Evolutionary conservation across 495 filamentous ascomycete species (phyloP).

Genomic region (Clavariopsis aquatica): DNA sequence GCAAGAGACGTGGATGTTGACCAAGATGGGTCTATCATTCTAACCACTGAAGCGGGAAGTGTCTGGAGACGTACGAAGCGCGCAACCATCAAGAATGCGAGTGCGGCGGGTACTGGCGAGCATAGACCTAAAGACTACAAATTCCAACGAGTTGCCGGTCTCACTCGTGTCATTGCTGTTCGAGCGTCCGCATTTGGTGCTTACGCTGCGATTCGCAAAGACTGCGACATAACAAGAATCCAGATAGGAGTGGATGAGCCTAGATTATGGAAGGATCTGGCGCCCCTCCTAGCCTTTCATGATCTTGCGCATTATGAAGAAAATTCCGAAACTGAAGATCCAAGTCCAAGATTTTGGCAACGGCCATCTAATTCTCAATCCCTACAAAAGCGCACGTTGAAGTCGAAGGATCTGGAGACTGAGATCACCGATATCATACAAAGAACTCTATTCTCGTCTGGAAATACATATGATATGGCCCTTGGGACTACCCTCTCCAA

Average conservation of each 20-base stretch:
- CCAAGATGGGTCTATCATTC: constrained; percentile 91
- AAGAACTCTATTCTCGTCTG: constrained; percentile 45
- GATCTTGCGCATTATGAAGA: constrained; percentile 37
- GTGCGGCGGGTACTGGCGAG: constrained; percentile 51
- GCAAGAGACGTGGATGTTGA: constrained; percentile 84
- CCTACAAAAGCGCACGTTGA: constrained; percentile 40
- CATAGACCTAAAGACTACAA: constrained; percentile 82
- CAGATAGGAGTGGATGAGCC: constrained; percentile 66
- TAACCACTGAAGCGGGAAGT: constrained; percentile 86
- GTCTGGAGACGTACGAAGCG: constrained; percentile 87
- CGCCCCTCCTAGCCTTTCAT: constrained; percentile 65
- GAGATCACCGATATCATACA: constrained; percentile 41
- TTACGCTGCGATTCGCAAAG: constrained; percentile 83
- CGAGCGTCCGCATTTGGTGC: constrained; percentile 84
- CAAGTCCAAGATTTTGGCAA: constrained; percentile 52
- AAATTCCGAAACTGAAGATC: constrained; percentile 40
- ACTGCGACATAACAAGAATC: constrained; percentile 77
- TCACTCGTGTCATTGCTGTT: constrained; percentile 80
- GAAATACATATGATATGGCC: constrained; percentile 46
- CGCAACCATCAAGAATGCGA: constrained; percentile 73
- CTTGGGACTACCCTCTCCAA: constrained; percentile 64
- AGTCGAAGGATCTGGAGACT: constrained; percentile 44
- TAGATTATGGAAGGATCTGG: constrained; percentile 72
- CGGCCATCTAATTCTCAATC: constrained; percentile 59
- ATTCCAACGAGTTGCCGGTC: constrained; percentile 81